A percentile compares a stretch with the other conserved stretches of the same genome.
Evolutionary conservation across 768 basidiomycete genomes (phyloP).

Genomic region (Lentinula aciculospora): DNA sequence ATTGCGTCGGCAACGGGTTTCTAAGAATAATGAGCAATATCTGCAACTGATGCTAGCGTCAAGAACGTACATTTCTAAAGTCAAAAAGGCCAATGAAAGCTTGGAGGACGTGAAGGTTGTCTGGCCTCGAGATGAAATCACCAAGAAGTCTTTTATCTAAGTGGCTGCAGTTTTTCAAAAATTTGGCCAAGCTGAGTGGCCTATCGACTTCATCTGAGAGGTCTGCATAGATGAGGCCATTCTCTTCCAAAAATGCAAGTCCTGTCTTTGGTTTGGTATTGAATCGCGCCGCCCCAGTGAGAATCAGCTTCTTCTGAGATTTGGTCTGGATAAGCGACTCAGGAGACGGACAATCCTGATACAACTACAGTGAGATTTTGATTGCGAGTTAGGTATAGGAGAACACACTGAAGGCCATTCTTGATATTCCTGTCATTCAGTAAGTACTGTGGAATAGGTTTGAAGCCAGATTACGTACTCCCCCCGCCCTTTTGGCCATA

Average conservation of each 20-base stretch:
- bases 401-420: conserved; percentile 60
- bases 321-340: conserved; percentile 63
- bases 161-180: conserved; percentile 77
- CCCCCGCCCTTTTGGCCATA: conserved; percentile 65
- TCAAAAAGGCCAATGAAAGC: conserved; percentile 88
- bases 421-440: conserved; percentile 31
- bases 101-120: conserved; percentile 78
- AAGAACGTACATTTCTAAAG: conserved; percentile 71
- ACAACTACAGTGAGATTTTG: conserved; percentile 1
- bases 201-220: conserved; percentile 51
- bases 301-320: conserved; percentile 79
- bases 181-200: conserved; percentile 69
- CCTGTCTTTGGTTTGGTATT: conserved; percentile 92
- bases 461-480: conserved; percentile 29
- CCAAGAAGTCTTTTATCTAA: conserved; percentile 93
- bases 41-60: background rate
- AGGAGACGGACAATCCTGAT: conserved; percentile 49
- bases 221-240: conserved; percentile 78
- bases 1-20: conserved; percentile 95
- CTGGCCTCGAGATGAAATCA: conserved; percentile 87
- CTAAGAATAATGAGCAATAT: conserved; percentile 30
- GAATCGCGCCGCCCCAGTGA: conserved; percentile 81
- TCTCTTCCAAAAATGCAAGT: conserved; percentile 86
- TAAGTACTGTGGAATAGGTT: conserved; percentile 10
- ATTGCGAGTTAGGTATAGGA: conserved; percentile 1